Percentiles rank a stretch among this genome's conserved stretches.
Evolutionary conservation across 495 filamentous ascomycete genomes (phyloP).

Genomic region (Penicillium coprophilum): DNA sequence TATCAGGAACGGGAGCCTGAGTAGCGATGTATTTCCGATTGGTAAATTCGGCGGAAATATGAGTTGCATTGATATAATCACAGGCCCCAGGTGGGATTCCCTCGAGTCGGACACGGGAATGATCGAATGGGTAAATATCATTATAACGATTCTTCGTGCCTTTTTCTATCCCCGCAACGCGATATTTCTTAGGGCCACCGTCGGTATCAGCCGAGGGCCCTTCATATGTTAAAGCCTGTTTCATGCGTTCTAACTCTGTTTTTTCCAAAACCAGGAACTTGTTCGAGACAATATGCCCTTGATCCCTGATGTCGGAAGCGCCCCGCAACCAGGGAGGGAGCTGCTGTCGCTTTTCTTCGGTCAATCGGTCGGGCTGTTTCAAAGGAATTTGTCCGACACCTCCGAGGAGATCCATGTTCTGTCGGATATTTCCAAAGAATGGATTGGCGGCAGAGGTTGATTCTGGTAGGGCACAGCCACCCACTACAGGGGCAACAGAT

Average conservation of each 20-base stretch:
- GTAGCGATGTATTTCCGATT: slow-evolving; percentile 93
- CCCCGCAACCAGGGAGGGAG: slow-evolving; percentile 78
- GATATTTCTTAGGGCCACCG: slow-evolving; percentile 41
- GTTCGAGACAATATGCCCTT: slow-evolving; percentile 77
- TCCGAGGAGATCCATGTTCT: slow-evolving; percentile 93
- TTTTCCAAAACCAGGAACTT: slow-evolving; percentile 83
- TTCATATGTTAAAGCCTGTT: slow-evolving; percentile 72
- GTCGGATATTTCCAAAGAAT: slow-evolving; percentile 93
- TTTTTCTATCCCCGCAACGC: slow-evolving; percentile 88
- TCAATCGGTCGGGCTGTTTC: slow-evolving; percentile 61
- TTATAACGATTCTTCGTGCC: slow-evolving; percentile 96
- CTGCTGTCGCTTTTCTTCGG: slow-evolving; percentile 35
- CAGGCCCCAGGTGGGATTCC: slow-evolving; percentile 68
- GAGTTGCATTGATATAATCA: slow-evolving; percentile 95
- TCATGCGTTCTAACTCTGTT: slow-evolving; percentile 86
- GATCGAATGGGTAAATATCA: slow-evolving; percentile 96
- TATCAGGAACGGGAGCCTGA: slow-evolving; percentile 89
- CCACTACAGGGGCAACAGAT: slow-evolving; percentile 71
- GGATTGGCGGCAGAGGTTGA: slow-evolving; percentile 70
- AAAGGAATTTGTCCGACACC: slow-evolving; percentile 90
- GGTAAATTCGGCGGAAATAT: slow-evolving; percentile 72
- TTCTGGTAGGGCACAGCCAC: slow-evolving; percentile 80
- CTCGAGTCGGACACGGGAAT: slow-evolving; percentile 79
- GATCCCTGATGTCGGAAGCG: slow-evolving; percentile 62
- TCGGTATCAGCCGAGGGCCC: slow-evolving; percentile 50